These are phyloP conservation scores for Tardiomyces blankii DNA, from an alignment of 1,139 yeast species.

Conservation along the genomic window DNA sequence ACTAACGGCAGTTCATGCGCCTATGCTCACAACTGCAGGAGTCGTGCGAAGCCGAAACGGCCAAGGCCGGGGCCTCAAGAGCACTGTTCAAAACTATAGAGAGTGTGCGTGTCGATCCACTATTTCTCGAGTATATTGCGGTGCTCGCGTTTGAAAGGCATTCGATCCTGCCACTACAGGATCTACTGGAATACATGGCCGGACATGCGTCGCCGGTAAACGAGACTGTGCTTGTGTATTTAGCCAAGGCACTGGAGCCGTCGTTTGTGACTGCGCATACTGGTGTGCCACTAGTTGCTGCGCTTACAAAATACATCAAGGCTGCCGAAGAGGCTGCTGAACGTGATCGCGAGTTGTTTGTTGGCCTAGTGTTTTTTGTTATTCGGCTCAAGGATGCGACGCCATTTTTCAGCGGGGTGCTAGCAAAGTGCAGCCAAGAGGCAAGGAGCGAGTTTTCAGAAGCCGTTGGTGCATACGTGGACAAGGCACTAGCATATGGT, in stretches of 20 bases:
- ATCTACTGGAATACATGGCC: constrained; percentile 5
- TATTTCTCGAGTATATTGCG: constrained; percentile 23
- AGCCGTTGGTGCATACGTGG: neutral
- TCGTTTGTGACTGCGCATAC: neutral
- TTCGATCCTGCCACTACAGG: constrained; percentile 13
- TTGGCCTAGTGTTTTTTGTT: neutral
- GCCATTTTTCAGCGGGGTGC: neutral
- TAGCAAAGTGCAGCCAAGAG: neutral
- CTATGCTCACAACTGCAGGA: constrained; percentile 24
- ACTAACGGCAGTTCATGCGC: constrained; percentile 4
- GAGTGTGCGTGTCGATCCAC: constrained; percentile 15
- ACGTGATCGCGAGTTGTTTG: neutral
- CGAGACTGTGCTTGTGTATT: neutral
- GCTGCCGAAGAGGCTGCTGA: neutral
- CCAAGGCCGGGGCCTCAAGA: constrained; percentile 2
- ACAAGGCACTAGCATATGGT: neutral
- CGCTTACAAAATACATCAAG: neutral
- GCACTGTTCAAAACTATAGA: constrained; percentile 6
- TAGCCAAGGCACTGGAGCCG: neutral
- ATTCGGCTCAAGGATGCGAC: neutral
- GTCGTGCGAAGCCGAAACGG: constrained; percentile 8
- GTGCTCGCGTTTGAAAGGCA: constrained; percentile 19
- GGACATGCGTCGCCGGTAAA: neutral
- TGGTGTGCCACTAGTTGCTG: neutral
- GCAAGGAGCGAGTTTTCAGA: neutral